Evolutionary conservation across 352 stramenopile genomes (phyloP), one percentile per base, ranked within the genome.

Genomic region (Pythium folliculosum): DNA sequence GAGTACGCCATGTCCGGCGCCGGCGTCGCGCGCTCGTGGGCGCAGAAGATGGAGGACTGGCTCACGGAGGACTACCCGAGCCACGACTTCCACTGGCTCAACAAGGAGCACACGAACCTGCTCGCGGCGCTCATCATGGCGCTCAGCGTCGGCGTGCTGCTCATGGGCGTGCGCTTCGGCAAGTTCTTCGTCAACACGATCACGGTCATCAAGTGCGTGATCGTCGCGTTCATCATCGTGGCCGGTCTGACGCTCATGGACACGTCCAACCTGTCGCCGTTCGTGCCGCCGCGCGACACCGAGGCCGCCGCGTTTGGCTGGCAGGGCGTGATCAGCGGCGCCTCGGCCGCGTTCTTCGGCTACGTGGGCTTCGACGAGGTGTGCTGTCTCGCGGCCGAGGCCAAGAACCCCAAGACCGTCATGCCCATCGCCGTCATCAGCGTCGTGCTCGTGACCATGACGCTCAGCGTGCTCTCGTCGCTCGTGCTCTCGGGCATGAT

Each of bases 351-450:
- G 16, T 98, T 98, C 77, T 98, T 98, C 78, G 94, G 94, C 14
- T 98, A 96, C 74, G 77, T 98, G 23, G 96, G 96, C 17, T 99
- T 98, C 70, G 96, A 99, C 74, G 94, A 98, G 70, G 86, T 98
- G 23, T 97, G 90, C 70, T 97, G 91, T 73, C 69, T 98, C 17
- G 87, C 90, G 13, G 86, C 83, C 21, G 87, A 95, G 67, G 78
- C 81, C 25, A 89, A 89, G 70, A 84, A 95, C 70, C 84, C 86
- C 35, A 82, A 78, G 50, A 79, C 13, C 14, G 40, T 92, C 69
- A 88, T 97, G 73, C 91, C 92, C 3, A 53, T 79, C 23, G 85
- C 86, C 17, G 88, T 98, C 52, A 86, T 97, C 27, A 81, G 77
- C 13, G 94, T 94, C 2, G 76, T 98, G 16, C 35, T 69, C 17